Percentiles rank a stretch among this genome's conserved stretches.
Evolutionary conservation across 2,329 filamentous ascomycete species (phyloP).

Genomic region (Cordyceps farinosa): DNA sequence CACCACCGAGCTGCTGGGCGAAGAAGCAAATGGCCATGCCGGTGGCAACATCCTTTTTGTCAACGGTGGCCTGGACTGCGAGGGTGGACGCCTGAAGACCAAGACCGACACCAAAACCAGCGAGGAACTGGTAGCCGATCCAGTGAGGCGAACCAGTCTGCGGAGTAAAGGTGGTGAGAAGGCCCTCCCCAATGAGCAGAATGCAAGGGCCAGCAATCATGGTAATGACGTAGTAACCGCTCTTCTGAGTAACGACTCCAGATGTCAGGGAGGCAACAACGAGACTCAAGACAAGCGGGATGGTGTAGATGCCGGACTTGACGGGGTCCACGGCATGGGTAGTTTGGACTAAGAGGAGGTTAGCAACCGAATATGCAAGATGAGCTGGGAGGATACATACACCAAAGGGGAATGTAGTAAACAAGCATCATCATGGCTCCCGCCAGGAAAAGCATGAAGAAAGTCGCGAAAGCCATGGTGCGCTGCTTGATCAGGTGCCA

Average conservation of each 20-base stretch:
- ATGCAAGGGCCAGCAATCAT: slow-evolving; percentile 51
- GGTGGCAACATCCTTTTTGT: slow-evolving; percentile 49
- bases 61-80: slow-evolving; percentile 53
- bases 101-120: slow-evolving; percentile 56
- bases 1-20: slow-evolving; percentile 56
- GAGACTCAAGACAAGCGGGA: slow-evolving; percentile 54
- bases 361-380: neutral
- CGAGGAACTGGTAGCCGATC: slow-evolving; percentile 58
- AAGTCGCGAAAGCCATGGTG: slow-evolving; percentile 47
- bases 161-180: slow-evolving; percentile 54
- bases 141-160: slow-evolving; percentile 47
- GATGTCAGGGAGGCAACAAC: slow-evolving; percentile 49
- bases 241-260: slow-evolving; percentile 46
- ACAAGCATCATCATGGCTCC: slow-evolving; percentile 52
- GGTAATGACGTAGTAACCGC: slow-evolving; percentile 58
- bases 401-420: slow-evolving; percentile 55
- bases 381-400: slow-evolving; percentile 33
- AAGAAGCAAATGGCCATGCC: slow-evolving; percentile 57
- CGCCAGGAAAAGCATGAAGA: slow-evolving; percentile 45
- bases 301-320: slow-evolving; percentile 54
- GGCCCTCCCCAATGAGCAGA: slow-evolving; percentile 51
- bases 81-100: slow-evolving; percentile 57
- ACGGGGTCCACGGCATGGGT: slow-evolving; percentile 50
- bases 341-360: slow-evolving; percentile 45
- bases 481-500: slow-evolving; percentile 52